phyloP scores from a whole-genome alignment of 306 rosid species.

The Cicer arietinum region DNA sequence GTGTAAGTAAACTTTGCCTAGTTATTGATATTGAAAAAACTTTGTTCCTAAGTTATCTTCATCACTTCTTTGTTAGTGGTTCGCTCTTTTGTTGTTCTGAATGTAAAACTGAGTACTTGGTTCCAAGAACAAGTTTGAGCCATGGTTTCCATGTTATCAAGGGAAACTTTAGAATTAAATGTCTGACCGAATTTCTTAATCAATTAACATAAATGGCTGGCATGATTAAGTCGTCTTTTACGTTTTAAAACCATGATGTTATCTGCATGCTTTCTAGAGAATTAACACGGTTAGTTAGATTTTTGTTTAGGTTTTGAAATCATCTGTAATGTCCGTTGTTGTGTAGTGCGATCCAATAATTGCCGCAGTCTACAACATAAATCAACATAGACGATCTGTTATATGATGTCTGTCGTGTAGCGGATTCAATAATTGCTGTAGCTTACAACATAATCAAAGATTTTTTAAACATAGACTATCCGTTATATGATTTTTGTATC shows the following conservation, averaged over 20 bases:
- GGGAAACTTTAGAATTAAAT: not conserved
- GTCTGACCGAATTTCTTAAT: not conserved
- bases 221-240: conserved; percentile 8
- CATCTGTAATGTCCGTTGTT: conserved; percentile 13
- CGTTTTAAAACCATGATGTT: conserved; percentile 31
- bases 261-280: conserved; percentile 1
- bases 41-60: conserved; percentile 2
- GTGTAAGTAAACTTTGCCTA: conserved; percentile 12
- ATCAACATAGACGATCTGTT: conserved; percentile 11
- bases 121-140: not conserved
- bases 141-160: conserved; percentile 25
- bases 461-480: not conserved
- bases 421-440: not conserved
- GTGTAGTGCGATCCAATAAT: conserved; percentile 3
- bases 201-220: conserved; percentile 5
- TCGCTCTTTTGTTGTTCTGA: conserved; percentile 29
- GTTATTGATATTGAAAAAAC: not conserved
- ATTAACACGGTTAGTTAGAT: conserved; percentile 23
- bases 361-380: not conserved
- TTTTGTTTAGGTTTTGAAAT: conserved; percentile 31
- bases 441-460: not conserved
- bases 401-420: not conserved
- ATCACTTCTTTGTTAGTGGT: conserved; percentile 10
- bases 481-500: not conserved
- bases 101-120: not conserved